Percentiles rank a stretch among this genome's conserved stretches.
phyloP scores from a whole-genome alignment of 257 asterid genomes.

The Plantago elongata region DNA sequence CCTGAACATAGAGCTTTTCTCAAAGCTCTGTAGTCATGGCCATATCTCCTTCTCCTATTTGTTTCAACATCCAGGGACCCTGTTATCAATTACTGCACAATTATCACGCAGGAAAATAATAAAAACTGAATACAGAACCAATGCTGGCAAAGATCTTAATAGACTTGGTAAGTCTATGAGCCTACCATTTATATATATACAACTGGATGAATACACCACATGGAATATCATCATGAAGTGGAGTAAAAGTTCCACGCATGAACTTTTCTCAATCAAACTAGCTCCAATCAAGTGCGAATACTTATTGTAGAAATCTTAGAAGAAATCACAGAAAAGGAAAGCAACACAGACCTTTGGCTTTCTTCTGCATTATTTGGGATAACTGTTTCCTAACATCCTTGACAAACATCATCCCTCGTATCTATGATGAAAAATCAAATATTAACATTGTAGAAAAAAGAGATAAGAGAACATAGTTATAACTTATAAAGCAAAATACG shows the following conservation, averaged over 20 bases:
- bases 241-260: too few species aligned
- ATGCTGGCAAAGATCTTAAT: not conserved
- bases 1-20: conserved; percentile 87
- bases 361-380: conserved; percentile 87
- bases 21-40: conserved; percentile 59
- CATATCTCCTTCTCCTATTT: conserved; percentile 47
- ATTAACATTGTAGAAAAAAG: not conserved
- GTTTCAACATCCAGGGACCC: conserved; percentile 65
- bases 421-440: conserved; percentile 40
- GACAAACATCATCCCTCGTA: conserved; percentile 89
- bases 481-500: not conserved
- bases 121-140: not conserved
- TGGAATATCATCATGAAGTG: too few species aligned
- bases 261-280: too few species aligned
- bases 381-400: conserved; percentile 83
- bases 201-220: too few species aligned
- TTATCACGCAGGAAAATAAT: conserved; percentile 1
- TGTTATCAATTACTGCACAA: conserved; percentile 20
- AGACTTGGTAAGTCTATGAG: not conserved
- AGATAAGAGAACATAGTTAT: conserved; percentile 1
- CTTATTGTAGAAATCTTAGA: not conserved
- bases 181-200: not conserved
- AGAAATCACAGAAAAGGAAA: not conserved
- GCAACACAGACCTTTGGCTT: conserved; percentile 55
- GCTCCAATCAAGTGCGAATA: too few species aligned